Percentiles rank a stretch among this genome's conserved stretches.
These are phyloP conservation scores for Pseudocohnilembus persalinus DNA, from an alignment of 169 alveolate genomes.

Conservation along the genomic window DNA sequence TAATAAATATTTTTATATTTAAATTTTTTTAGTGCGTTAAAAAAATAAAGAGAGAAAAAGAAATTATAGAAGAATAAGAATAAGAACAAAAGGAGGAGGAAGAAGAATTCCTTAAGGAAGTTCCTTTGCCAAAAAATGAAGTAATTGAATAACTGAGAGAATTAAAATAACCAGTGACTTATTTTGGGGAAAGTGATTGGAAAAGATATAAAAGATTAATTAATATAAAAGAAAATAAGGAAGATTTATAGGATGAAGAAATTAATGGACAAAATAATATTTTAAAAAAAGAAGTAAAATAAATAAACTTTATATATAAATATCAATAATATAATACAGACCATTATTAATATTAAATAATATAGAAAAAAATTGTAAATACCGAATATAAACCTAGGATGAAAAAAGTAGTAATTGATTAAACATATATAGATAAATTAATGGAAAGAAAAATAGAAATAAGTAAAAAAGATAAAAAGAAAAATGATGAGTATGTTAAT, in stretches of 20 bases:
- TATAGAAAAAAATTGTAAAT: constrained; percentile 21
- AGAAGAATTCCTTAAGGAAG: constrained; percentile 13
- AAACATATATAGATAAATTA: not conserved
- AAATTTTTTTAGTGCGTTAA: too few relatives aligned
- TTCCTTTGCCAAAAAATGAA: constrained; percentile 56
- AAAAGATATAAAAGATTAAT: constrained; percentile 65
- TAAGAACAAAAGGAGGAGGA: not conserved
- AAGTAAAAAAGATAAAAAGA: constrained; percentile 38
- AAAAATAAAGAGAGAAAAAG: too few relatives aligned
- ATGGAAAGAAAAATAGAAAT: not conserved
- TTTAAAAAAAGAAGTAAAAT: constrained; percentile 35
- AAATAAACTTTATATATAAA: too few relatives aligned
- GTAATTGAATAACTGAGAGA: constrained; percentile 69
- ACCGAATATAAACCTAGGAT: not conserved
- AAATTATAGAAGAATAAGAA: not conserved
- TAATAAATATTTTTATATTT: too few relatives aligned
- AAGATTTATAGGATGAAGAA: constrained; percentile 55
- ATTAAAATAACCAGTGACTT: constrained; percentile 75
- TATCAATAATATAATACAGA: constrained; percentile 9
- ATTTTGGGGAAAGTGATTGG: constrained; percentile 84
- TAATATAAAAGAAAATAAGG: constrained; percentile 41
- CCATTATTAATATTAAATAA: constrained; percentile 18
- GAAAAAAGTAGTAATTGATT: not conserved
- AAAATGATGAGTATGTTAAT: not conserved
- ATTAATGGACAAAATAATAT: constrained; percentile 46